Evolutionary conservation across 495 filamentous ascomycete genomes (phyloP).

Genomic region (Penicillium desertorum): DNA sequence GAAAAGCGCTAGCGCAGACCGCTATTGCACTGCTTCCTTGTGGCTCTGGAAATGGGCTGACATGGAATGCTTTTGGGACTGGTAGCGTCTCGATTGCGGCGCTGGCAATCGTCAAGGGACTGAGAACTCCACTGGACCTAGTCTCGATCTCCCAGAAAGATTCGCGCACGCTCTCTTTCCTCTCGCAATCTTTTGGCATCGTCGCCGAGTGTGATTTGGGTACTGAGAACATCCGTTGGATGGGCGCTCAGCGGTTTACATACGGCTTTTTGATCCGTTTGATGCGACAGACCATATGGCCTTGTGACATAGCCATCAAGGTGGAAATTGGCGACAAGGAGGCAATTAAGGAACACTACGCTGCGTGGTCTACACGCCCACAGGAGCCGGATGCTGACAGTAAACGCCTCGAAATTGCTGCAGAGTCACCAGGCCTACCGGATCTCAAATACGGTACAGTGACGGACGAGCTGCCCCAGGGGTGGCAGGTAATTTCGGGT

Average conservation of each 20-base stretch:
- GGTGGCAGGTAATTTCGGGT: constrained; percentile 69
- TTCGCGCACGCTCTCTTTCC: constrained; percentile 73
- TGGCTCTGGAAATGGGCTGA: constrained; percentile 92
- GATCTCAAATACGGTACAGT: constrained; percentile 75
- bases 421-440: constrained; percentile 59
- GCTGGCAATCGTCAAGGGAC: constrained; percentile 78
- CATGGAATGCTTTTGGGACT: constrained; percentile 83
- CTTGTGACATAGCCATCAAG: constrained; percentile 84
- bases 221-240: constrained; percentile 89
- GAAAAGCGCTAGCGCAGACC: constrained; percentile 70
- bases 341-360: constrained; percentile 72
- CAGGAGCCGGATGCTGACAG: constrained; percentile 20
- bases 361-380: constrained; percentile 44
- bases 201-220: constrained; percentile 86
- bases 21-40: constrained; percentile 89
- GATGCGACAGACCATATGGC: constrained; percentile 71
- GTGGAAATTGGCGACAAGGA: constrained; percentile 75
- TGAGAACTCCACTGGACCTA: constrained; percentile 78
- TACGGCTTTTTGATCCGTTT: constrained; percentile 76
- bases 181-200: constrained; percentile 87
- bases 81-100: constrained; percentile 73
- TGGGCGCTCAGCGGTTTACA: constrained; percentile 82
- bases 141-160: constrained; percentile 82
- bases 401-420: constrained; percentile 25
- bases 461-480: constrained; percentile 68